Evolutionary conservation across 208 protist genomes (phyloP).

Genomic region (Angomonas deanei): DNA sequence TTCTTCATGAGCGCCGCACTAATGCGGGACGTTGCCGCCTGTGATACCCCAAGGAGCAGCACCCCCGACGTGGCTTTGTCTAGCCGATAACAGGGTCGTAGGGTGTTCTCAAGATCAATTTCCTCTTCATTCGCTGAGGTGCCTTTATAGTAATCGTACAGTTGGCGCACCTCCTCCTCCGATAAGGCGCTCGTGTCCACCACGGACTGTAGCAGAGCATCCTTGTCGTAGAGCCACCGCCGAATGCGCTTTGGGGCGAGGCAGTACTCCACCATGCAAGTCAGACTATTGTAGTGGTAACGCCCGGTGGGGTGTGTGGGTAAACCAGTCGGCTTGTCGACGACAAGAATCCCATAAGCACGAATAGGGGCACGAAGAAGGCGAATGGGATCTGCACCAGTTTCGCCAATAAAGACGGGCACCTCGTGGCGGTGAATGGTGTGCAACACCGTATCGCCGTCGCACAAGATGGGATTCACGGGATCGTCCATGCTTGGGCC

Average conservation of each 20-base stretch:
- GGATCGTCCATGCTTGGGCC: background rate
- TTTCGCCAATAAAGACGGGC: conserved; percentile 65
- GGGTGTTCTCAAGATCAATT: conserved; percentile 38
- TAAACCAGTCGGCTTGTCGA: conserved; percentile 75
- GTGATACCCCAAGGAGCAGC: conserved; percentile 54
- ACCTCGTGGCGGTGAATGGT: conserved; percentile 93
- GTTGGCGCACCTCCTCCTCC: conserved; percentile 37
- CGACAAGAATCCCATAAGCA: conserved; percentile 46
- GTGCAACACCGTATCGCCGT: conserved; percentile 87
- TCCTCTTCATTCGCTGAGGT: conserved; percentile 7
- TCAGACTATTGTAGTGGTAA: conserved; percentile 91
- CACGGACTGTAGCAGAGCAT: conserved; percentile 67
- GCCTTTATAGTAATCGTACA: conserved; percentile 52
- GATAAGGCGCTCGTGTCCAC: conserved; percentile 45
- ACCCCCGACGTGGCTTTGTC: conserved; percentile 89
- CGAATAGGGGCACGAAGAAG: conserved; percentile 52
- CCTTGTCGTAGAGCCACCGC: conserved; percentile 48
- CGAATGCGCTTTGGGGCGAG: conserved; percentile 62
- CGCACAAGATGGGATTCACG: conserved; percentile 26
- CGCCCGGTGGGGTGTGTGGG: conserved; percentile 86
- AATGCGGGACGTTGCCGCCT: conserved; percentile 41
- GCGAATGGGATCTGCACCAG: conserved; percentile 43
- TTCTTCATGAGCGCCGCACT: conserved; percentile 56
- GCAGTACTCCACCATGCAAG: conserved; percentile 85
- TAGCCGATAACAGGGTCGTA: conserved; percentile 75